Base-by-base conservation (phyloP, 2,329 filamentous ascomycete species). In the Verticillium longisporum region DNA sequence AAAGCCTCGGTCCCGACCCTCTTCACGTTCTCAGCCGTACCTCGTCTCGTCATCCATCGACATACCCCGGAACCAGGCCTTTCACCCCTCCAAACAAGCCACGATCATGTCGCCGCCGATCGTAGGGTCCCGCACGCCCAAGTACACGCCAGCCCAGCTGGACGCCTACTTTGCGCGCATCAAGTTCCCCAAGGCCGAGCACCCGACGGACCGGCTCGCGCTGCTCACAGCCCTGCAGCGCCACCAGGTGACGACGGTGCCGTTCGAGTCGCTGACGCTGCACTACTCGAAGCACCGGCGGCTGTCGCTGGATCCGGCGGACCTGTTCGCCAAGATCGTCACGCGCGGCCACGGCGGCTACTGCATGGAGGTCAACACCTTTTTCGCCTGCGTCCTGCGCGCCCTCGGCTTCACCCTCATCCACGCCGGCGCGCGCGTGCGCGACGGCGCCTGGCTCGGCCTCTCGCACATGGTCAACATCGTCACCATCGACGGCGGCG, bases 391-490 rank as follows among this genome's bases (percentile, higher is more conserved):
- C 26, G 67, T 84, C 1, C 70, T 86, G 4, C 72, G 77, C 18
- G 75, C 72, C 4, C 67, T 86, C 4, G 81, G 81, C 0, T 86
- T 78, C 64, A 65, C 66, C 0, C 75, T 84, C 1, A 81, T 83
- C 65, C 76, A 79, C 21, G 76, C 77, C 0, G 84, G 82, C 1
- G 84, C 74, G 0, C 73, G 82, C 21, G 72, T 77, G 6, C 69
- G 65, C 5, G 61, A 61, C 1, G 61, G 32, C 18, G 66, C 61
- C 15, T 73, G 63, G 61, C 65, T 45, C 41, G 72, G 67, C 37
- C 68, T 67, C 72, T 73, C 74, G 14, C 86, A 88, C 69, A 83
- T 87, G 77, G 74, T 86, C 60, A 83, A 85, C 66, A 78, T 88
- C 60, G 79, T 88, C 56, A 81, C 75, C 32, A 77, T 90, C n/a